Conservation (phyloP, 148 eudicot species). For the Vaccinium corymbosum region DNA sequence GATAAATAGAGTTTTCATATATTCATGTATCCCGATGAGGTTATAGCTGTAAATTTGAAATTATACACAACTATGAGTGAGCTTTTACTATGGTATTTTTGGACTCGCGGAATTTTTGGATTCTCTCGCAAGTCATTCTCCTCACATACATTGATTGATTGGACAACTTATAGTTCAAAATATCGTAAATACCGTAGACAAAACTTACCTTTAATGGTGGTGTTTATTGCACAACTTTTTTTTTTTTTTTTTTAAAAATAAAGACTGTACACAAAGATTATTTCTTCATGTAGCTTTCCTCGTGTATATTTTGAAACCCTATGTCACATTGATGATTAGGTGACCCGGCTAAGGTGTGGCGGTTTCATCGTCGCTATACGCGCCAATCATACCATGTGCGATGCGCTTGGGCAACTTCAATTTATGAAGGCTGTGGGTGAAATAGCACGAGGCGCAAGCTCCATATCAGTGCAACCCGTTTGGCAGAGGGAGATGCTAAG, state of each 20-base stretch:
- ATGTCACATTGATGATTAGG: conserved; percentile 1
- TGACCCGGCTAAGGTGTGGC: conserved; percentile 12
- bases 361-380: conserved; percentile 23
- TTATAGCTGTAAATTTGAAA: not conserved
- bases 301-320: not conserved
- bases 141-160: too few species aligned
- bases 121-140: too few species aligned
- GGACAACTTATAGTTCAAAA: too few species aligned
- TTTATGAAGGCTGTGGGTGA: conserved; percentile 19
- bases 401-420: conserved; percentile 15
- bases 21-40: too few species aligned
- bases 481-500: conserved; percentile 21
- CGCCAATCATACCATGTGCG: conserved; percentile 25
- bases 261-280: not conserved
- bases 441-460: conserved; percentile 12
- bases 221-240: too few species aligned
- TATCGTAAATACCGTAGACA: too few species aligned
- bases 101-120: too few species aligned
- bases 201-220: too few species aligned
- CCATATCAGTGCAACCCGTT: conserved; percentile 10
- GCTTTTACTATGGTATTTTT: too few species aligned
- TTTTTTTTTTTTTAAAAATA: not conserved
- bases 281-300: not conserved
- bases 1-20: not conserved
- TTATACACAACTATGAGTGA: not conserved